Evolutionary conservation across 1,139 yeast species (phyloP).

Genomic region (Suhomyces panamericanus): DNA sequence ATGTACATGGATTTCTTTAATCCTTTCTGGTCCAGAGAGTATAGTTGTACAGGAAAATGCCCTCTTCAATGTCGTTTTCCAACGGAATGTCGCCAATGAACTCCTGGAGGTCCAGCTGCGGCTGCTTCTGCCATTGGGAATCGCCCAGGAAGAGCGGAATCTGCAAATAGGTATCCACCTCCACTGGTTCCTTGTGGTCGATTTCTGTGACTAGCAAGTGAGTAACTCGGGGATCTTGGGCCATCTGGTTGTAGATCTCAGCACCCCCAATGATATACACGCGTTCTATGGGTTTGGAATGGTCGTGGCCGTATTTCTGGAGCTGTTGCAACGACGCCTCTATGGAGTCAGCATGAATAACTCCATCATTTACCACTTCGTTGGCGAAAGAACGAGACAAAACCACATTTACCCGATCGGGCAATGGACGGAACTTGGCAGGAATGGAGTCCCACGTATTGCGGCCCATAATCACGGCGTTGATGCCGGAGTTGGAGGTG

Average conservation of each 20-base stretch:
- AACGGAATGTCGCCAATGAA: constrained; percentile 45
- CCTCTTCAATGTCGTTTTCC: constrained; percentile 46
- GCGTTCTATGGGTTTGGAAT: constrained; percentile 42
- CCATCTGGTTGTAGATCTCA: constrained; percentile 67
- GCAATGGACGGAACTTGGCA: constrained; percentile 74
- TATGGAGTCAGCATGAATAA: constrained; percentile 48
- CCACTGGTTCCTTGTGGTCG: constrained; percentile 34
- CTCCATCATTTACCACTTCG: constrained; percentile 25
- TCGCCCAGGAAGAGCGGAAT: constrained; percentile 30
- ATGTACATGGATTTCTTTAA: too few relatives aligned
- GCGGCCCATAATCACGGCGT: constrained; percentile 95
- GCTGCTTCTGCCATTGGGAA: constrained; percentile 38
- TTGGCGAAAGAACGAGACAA: constrained; percentile 51
- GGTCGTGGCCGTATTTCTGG: constrained; percentile 10
- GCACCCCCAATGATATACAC: constrained; percentile 93
- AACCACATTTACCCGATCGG: constrained; percentile 71
- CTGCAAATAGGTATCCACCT: constrained; percentile 67
- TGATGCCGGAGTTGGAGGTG: constrained; percentile 33
- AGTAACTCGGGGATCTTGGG: constrained; percentile 47
- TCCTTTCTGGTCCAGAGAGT: constrained; percentile 46
- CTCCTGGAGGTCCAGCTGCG: constrained; percentile 34
- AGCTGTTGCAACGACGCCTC: constrained; percentile 42
- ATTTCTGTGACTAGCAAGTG: constrained; percentile 78
- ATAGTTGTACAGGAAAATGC: constrained; percentile 49
- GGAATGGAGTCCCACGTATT: constrained; percentile 97